Evolutionary conservation across 2,329 filamentous ascomycete species (phyloP).

Genomic region (Claviceps sp.): DNA sequence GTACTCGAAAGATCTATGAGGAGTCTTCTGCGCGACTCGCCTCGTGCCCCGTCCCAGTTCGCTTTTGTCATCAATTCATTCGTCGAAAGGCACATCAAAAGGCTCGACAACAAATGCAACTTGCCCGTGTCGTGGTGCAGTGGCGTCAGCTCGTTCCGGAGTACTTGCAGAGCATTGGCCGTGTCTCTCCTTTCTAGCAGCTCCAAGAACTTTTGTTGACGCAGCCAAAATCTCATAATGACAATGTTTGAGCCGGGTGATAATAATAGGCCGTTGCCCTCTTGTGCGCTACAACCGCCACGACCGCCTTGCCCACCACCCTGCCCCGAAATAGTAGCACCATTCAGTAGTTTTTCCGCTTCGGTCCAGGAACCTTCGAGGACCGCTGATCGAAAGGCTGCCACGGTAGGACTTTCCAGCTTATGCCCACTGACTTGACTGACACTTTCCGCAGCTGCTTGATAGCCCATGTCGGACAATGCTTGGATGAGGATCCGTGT

Average conservation of each 20-base stretch:
- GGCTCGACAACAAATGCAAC: conserved; percentile 71
- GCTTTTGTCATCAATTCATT: conserved; percentile 67
- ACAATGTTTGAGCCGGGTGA: conserved; percentile 61
- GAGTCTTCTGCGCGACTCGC: conserved; percentile 58
- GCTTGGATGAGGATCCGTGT: conserved; percentile 88
- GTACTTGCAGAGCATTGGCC: conserved; percentile 61
- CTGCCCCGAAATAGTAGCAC: conserved; percentile 20
- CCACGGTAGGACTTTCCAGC: conserved; percentile 73
- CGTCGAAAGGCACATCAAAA: conserved; percentile 76
- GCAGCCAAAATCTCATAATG: conserved; percentile 74
- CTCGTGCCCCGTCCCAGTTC: conserved; percentile 71
- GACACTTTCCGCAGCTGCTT: conserved; percentile 59
- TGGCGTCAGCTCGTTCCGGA: conserved; percentile 78
- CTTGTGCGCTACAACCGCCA: too few species aligned
- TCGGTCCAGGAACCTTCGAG: conserved; percentile 68
- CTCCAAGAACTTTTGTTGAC: conserved; percentile 92
- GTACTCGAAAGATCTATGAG: conserved; percentile 75
- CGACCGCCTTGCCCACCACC: conserved; percentile 19
- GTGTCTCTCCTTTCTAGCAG: conserved; percentile 67
- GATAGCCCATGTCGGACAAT: conserved; percentile 77
- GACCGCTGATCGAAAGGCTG: conserved; percentile 72
- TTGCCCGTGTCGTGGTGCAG: conserved; percentile 65
- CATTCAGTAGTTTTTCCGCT: conserved; percentile 71
- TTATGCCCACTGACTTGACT: conserved; percentile 75
- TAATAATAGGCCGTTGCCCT: conserved; percentile 53